These are phyloP conservation scores for Dinochytrium kinnereticum DNA, from an alignment of 371 early-diverging fungal species.

Conservation along the genomic window DNA sequence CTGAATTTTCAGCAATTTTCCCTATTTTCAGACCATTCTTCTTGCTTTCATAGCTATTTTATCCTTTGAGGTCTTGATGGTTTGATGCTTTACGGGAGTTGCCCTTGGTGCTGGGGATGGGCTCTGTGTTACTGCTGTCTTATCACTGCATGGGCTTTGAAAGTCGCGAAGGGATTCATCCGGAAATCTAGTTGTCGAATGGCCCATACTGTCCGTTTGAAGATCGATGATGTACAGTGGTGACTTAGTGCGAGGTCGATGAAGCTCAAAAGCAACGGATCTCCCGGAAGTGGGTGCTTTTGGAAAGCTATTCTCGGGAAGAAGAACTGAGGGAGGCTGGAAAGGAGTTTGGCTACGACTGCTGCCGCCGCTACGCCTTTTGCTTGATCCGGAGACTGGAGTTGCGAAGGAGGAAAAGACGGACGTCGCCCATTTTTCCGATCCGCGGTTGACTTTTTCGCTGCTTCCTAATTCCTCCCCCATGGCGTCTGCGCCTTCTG, in stretches of 20 bases:
- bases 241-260: background rate
- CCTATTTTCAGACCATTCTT: background rate
- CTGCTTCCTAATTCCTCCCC: no score
- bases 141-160: constrained; percentile 6
- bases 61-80: background rate
- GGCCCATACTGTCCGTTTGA: background rate
- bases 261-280: background rate
- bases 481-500: no score
- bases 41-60: background rate
- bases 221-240: background rate
- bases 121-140: background rate
- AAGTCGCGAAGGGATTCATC: constrained; percentile 10
- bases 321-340: background rate
- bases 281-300: background rate
- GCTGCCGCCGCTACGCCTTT: background rate
- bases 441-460: no score
- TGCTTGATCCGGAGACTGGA: background rate
- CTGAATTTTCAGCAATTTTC: background rate
- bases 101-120: background rate
- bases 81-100: background rate
- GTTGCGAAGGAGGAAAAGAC: constrained; percentile 5
- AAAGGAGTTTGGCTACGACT: background rate
- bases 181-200: background rate
- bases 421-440: constrained; percentile 13
- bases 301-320: background rate